These are phyloP conservation scores for Fusarium decemcellulare DNA, from an alignment of 2,329 filamentous ascomycete species.

Conservation along the genomic window DNA sequence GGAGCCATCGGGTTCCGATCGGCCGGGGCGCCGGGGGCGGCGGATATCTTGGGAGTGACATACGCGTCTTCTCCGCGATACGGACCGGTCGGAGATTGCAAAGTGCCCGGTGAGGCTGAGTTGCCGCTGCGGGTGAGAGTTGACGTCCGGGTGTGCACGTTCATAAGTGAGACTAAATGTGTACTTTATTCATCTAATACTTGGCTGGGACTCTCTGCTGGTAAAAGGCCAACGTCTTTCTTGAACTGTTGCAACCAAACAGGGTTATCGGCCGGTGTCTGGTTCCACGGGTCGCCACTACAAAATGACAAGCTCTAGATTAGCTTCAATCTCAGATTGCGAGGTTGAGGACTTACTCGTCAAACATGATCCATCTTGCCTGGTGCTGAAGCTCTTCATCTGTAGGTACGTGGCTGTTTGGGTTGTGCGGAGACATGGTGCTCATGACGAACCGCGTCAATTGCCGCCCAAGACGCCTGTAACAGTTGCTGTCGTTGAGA, in stretches of 20 bases:
- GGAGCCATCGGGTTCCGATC: conserved; percentile 26
- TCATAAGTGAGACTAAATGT: too few relatives aligned
- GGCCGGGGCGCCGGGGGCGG: neutral
- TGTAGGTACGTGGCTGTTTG: conserved; percentile 44
- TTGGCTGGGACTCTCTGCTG: too few relatives aligned
- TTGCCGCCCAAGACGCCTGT: conserved; percentile 28
- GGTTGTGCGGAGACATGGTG: conserved; percentile 46
- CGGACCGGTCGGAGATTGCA: too few relatives aligned
- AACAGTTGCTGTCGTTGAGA: conserved; percentile 36
- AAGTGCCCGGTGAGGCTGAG: too few relatives aligned
- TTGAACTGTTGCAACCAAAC: neutral
- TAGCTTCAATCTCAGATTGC: neutral
- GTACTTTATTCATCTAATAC: too few relatives aligned
- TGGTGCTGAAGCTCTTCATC: conserved; percentile 51
- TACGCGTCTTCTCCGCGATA: too few relatives aligned
- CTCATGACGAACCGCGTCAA: conserved; percentile 34
- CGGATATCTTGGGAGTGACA: too few relatives aligned
- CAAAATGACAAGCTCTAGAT: neutral
- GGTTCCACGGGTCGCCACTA: neutral
- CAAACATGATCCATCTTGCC: conserved; percentile 49
- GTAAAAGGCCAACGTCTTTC: too few relatives aligned
- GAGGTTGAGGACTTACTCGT: conserved; percentile 19
- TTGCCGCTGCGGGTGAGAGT: too few relatives aligned
- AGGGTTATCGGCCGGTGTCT: neutral
- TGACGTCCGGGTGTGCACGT: too few relatives aligned